Evolutionary conservation across 768 basidiomycete genomes (phyloP), one percentile per base, ranked within the genome.

Genomic region (Auricularia heimuer): DNA sequence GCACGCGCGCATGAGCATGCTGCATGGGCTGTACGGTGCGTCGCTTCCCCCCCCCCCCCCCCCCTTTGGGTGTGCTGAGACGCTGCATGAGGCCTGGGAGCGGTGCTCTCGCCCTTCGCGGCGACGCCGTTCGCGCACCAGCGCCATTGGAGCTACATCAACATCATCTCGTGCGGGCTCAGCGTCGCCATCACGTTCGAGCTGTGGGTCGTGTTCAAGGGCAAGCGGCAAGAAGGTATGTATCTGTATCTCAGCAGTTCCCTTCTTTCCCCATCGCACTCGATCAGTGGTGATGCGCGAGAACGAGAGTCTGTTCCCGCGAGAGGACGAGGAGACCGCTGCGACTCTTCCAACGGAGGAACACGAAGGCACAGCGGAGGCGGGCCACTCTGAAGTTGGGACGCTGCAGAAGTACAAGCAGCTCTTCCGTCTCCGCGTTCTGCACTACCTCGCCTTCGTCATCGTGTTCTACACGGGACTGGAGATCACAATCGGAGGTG

Each of bases 1-100:
- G 0, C 81, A 84, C 65, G 71, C 75, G 0, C 90, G 89, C 71
- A 89, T 92, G 85, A 84, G 88, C 4, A 60, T 90, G 18, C 69
- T 89, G 16, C 85, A 88, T 68, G 85, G 85, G 6, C 77, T 81
- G 2, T 90, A 89, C 68, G 87, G 87, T 81, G 54, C 10, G 68
- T 21, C 18, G 4, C 21, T 44, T 39, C n/a, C 6, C 62, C 21
- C 37, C 6, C 37, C 37, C 37, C 7, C 6, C 12, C 4, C 39
- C 7, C 39, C 7, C 39, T 14, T 42, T 4, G 2, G 29, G 29
- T 29, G 29, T 29, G 29, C 29, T 29, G 29, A 29, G 29, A 29
- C 29, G 29, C 29, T 45, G 18, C 18, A 45, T 10, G 1, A 51
- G 47, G 56, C 6, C 34, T 60, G 24, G 56, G 56, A 10, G 56